Evolutionary conservation across 2,329 filamentous ascomycete species (phyloP), one percentile per base, ranked within the genome.

Genomic region (Reticulascus tulasneorum): DNA sequence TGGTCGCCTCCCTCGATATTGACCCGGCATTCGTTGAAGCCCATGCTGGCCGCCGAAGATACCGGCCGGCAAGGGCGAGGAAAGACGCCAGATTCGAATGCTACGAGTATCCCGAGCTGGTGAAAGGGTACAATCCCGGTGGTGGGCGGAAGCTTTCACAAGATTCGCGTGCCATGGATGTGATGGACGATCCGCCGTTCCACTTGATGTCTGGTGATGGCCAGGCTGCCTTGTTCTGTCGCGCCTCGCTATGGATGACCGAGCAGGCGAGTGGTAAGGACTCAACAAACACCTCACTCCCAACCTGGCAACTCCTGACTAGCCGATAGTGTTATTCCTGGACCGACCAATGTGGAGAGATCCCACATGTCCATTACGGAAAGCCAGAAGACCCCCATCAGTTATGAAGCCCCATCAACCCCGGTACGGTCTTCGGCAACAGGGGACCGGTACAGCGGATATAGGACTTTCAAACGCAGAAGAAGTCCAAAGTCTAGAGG

Each of bases 241-340:
- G 53, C 5, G 59, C 49, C 6, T 60, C 57, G 15, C 29, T 63
- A 10, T 66, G 62, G 62, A 36, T 45, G 12, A 38, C 47, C 4
- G 34, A 39, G 2, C 47, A 46, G 24, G 51, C 47, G 9, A 44
- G 54, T 12, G 29, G 40, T 40, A 37, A 7, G 40, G 19, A 3
- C 20, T 13, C 11, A 8, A 7, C 7, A n/a, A 13, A 3, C 6
- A 8, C 20, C 19, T 7, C 6, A 9, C 6, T 21, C 12, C 9
- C 15, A 7, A 22, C 10, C 18, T 10, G 17, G 10, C 11, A 8
- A 16, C 8, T 25, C 19, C 37, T 42, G n/a, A 42, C 23, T 5
- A 19, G n/a, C 17, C 7, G 3, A 13, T 11, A 40, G 53, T 64
- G 8, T 44, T 66, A 11, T 47, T 62, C 12, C 24, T 64, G 11